phyloP scores from a whole-genome alignment of 2,329 filamentous ascomycete species.

The Ophiostoma sp. region DNA sequence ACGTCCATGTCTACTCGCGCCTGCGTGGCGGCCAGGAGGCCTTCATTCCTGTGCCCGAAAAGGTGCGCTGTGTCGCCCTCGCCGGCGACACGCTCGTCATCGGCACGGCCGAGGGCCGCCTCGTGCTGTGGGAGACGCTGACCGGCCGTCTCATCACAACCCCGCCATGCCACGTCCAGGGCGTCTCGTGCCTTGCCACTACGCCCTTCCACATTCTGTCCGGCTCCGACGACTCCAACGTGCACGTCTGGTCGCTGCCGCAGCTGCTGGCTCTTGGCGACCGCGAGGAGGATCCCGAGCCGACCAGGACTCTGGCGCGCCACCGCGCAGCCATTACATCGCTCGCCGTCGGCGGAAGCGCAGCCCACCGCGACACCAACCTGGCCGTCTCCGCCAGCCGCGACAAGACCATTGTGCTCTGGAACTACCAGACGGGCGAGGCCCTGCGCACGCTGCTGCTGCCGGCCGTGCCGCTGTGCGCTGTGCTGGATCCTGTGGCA shows the following conservation, averaged over 20 bases:
- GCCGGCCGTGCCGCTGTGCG: conserved; percentile 63
- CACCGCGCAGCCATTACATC: conserved; percentile 70
- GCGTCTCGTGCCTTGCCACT: conserved; percentile 68
- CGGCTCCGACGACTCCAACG: conserved; percentile 78
- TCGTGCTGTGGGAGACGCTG: conserved; percentile 86
- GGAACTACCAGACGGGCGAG: conserved; percentile 80
- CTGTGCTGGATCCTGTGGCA: conserved; percentile 75
- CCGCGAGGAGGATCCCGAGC: conserved; percentile 52
- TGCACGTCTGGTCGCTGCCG: conserved; percentile 85
- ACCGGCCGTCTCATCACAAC: conserved; percentile 74
- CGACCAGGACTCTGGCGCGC: conserved; percentile 69
- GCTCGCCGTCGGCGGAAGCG: conserved; percentile 58
- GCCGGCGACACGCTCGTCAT: conserved; percentile 68
- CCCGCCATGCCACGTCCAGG: conserved; percentile 71
- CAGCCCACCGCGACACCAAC: conserved; percentile 59
- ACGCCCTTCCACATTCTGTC: conserved; percentile 70
- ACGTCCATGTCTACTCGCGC: conserved; percentile 86
- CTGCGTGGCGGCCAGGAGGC: conserved; percentile 82
- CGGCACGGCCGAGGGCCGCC: conserved; percentile 76
- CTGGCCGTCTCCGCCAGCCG: conserved; percentile 78
- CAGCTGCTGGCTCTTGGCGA: conserved; percentile 56
- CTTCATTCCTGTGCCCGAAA: conserved; percentile 79
- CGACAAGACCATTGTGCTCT: conserved; percentile 85
- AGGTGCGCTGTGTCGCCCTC: conserved; percentile 71
- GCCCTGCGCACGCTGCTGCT: conserved; percentile 78